Evolutionary conservation across 1,139 yeast genomes (phyloP).

Genomic region (Lodderomyces oxycetoniae): DNA sequence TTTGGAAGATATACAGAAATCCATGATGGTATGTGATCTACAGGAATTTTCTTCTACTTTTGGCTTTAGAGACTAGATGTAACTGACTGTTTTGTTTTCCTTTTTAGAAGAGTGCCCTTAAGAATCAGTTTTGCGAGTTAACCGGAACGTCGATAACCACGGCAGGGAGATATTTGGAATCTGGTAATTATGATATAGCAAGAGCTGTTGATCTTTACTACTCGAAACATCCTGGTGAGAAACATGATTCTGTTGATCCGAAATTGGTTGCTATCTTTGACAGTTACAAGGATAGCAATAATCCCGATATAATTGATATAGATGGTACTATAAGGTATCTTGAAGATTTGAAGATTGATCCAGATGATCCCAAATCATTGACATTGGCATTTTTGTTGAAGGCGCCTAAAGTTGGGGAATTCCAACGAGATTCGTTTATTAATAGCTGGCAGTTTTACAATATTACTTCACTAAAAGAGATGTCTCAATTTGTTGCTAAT

Average conservation of each 20-base stretch:
- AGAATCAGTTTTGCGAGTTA: slow-evolving; percentile 26
- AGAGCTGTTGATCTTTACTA: slow-evolving; percentile 29
- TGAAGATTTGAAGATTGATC: slow-evolving; percentile 59
- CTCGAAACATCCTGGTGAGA: slow-evolving; percentile 10
- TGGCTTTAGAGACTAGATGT: too few species aligned
- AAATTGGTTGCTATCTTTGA: slow-evolving; percentile 24
- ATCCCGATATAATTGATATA: slow-evolving; percentile 43
- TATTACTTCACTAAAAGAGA: slow-evolving; percentile 38
- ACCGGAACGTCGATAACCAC: slow-evolving; percentile 25
- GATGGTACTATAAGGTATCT: slow-evolving; percentile 74
- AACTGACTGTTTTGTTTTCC: too few species aligned
- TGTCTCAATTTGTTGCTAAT: slow-evolving; percentile 43
- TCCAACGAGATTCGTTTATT: slow-evolving; percentile 46
- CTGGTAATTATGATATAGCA: slow-evolving; percentile 24
- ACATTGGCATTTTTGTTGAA: slow-evolving; percentile 66
- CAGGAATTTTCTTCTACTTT: too few species aligned
- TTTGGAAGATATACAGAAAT: too few species aligned
- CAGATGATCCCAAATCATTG: slow-evolving; percentile 69
- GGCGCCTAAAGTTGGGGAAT: slow-evolving; percentile 63
- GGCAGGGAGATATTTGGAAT: slow-evolving; percentile 27
- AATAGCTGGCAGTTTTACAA: slow-evolving; percentile 48
- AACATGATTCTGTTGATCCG: slow-evolving; percentile 16
- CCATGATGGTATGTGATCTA: too few species aligned
- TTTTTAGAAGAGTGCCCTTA: slow-evolving; percentile 15
- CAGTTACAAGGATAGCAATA: slow-evolving; percentile 26